Conservation (phyloP, 192 early-diverging fungal genomes). For the Backusella macrospora region DNA sequence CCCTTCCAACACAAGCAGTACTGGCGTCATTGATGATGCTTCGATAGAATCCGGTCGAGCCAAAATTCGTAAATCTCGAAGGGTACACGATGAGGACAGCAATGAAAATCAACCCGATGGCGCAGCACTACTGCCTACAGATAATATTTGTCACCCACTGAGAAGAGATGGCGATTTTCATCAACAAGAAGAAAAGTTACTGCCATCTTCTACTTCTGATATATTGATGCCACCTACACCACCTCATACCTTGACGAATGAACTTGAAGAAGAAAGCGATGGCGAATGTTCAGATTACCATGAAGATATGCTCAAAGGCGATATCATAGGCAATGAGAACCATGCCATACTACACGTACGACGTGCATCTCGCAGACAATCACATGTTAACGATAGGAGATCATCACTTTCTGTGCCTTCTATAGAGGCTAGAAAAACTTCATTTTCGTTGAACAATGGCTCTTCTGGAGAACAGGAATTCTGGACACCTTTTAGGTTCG, state of each 20-base stretch:
- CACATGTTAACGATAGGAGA: neutral
- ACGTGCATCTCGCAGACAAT: constrained; percentile 16
- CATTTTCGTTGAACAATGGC: constrained; percentile 16
- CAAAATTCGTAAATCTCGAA: constrained; percentile 3
- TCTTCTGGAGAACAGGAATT: constrained; percentile 29
- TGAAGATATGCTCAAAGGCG: constrained; percentile 63
- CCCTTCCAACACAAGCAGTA: neutral
- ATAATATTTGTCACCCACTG: neutral
- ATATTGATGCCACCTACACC: constrained; percentile 11
- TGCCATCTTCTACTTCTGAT: neutral
- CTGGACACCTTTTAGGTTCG: constrained; percentile 42
- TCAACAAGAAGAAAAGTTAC: neutral
- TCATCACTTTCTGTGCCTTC: neutral
- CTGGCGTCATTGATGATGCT: neutral
- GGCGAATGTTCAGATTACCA: constrained; percentile 57
- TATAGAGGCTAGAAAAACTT: constrained; percentile 8
- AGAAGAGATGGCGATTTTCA: neutral
- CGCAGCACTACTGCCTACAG: neutral
- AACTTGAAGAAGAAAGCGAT: constrained; percentile 32
- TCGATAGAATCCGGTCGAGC: neutral
- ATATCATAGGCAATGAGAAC: constrained; percentile 27
- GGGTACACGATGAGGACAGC: neutral
- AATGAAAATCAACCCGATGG: constrained; percentile 1
- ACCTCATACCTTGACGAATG: neutral
- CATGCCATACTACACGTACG: constrained; percentile 21